Conservation (phyloP, 2,329 filamentous ascomycete genomes). For the Diaporthe vexans region DNA sequence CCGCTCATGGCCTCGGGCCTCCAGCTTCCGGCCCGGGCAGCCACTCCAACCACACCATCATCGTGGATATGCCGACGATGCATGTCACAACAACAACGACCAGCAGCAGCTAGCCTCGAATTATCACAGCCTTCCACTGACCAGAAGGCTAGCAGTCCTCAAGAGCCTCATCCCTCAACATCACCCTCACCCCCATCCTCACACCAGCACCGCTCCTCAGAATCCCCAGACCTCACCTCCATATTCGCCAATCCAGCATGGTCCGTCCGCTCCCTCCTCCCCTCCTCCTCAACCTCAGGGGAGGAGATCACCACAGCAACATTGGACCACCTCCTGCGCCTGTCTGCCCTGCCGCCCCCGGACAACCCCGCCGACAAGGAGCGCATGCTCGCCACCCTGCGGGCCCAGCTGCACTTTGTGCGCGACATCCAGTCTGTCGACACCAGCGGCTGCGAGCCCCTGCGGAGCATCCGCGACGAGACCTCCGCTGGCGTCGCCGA, state of each 20-base stretch:
- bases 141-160: not conserved
- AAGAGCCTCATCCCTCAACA: not conserved
- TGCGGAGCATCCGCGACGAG: conserved; percentile 87
- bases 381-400: conserved; percentile 80
- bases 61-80: conserved; percentile 29
- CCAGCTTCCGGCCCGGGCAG: not conserved
- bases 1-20: conserved; percentile 9
- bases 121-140: not conserved
- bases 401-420: conserved; percentile 92
- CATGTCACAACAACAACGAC: conserved; percentile 29
- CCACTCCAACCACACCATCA: not conserved
- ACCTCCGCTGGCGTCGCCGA: conserved; percentile 68
- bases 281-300: conserved; percentile 47
- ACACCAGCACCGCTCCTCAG: not conserved
- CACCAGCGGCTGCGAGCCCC: conserved; percentile 78
- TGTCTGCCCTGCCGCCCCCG: conserved; percentile 88
- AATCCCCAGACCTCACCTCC: conserved; percentile 17
- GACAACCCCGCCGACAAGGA: conserved; percentile 72
- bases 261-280: conserved; percentile 84
- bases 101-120: not conserved
- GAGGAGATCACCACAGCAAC: conserved; percentile 73
- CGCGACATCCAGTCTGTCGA: conserved; percentile 85
- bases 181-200: not conserved
- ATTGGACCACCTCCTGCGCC: conserved; percentile 86
- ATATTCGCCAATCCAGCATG: conserved; percentile 81